These are phyloP conservation scores for Pythium aphanidermatum DNA, from an alignment of 352 stramenopile species.

Conservation along the genomic window DNA sequence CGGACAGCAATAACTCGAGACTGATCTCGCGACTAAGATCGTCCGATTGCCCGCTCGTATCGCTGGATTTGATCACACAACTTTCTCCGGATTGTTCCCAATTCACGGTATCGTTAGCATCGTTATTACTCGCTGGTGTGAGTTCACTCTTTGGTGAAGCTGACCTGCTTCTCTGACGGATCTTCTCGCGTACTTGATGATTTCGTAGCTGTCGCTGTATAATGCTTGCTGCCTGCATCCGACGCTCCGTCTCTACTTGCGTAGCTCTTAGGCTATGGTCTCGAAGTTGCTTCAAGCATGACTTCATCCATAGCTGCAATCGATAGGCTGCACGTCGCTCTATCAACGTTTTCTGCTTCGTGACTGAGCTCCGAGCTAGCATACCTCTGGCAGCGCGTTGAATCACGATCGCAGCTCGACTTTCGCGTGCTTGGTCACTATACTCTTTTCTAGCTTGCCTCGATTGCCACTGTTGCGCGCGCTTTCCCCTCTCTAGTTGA, in stretches of 20 bases:
- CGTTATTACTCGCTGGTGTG: no score
- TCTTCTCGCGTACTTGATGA: no score
- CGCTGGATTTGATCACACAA: not conserved
- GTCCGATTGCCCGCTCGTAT: not conserved
- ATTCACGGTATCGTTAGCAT: no score
- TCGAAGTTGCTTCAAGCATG: not conserved
- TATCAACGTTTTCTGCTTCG: no score
- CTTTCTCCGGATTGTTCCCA: not conserved
- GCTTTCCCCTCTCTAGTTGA: constrained; percentile 35
- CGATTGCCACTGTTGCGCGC: constrained; percentile 41
- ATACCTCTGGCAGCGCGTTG: constrained; percentile 36
- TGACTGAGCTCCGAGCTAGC: constrained; percentile 27
- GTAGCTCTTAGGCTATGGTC: not conserved
- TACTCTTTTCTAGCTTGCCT: constrained; percentile 37
- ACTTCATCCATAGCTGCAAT: no score
- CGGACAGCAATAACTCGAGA: constrained; percentile 55
- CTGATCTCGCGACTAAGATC: constrained; percentile 33
- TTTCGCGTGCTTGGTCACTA: constrained; percentile 37
- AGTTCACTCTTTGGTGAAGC: no score
- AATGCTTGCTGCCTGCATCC: no score
- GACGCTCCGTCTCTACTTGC: no score
- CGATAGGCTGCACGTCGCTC: no score
- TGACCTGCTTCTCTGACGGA: no score
- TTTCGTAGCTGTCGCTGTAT: no score
- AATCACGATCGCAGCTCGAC: constrained; percentile 28